Percentiles rank a stretch among this genome's conserved stretches.
Evolutionary conservation across 345 rosid genomes (phyloP).

Genomic region (Ceriops decandra): DNA sequence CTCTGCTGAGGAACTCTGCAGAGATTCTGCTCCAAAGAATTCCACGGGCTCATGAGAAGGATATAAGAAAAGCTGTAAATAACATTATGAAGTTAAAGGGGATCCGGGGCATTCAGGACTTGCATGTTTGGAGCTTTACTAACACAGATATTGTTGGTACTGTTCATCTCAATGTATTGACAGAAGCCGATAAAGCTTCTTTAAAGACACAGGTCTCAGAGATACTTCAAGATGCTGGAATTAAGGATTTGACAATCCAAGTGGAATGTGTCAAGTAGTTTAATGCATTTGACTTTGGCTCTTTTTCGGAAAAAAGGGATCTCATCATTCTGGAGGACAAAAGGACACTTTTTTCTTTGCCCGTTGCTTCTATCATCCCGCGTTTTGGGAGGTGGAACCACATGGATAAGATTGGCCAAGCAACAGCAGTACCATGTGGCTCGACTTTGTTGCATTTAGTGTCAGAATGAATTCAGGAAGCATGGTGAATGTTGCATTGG

Average conservation of each 20-base stretch:
- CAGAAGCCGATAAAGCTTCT: constrained; percentile 53
- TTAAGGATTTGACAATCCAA: constrained; percentile 84
- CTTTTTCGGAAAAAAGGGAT: background rate
- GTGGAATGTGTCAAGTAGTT: constrained; percentile 46
- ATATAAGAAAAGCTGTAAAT: constrained; percentile 48
- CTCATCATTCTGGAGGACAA: no score
- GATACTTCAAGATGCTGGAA: constrained; percentile 66
- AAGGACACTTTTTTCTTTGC: no score
- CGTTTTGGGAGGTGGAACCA: no score
- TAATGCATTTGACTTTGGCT: background rate
- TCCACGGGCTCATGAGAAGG: constrained; percentile 69
- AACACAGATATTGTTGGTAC: constrained; percentile 81
- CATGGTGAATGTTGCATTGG: no score
- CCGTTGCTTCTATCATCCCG: no score
- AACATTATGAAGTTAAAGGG: constrained; percentile 53
- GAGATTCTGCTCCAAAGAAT: constrained; percentile 83
- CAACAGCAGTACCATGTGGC: no score
- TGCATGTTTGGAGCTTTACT: constrained; percentile 89
- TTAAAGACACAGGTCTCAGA: constrained; percentile 52
- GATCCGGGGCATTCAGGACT: constrained; percentile 57
- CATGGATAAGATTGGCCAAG: no score
- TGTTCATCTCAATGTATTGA: constrained; percentile 63
- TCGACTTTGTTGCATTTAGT: no score
- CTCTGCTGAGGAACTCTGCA: constrained; percentile 86
- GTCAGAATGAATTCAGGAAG: no score